Conservation (phyloP, 495 filamentous ascomycete species). For the Aspergillus steynii region DNA sequence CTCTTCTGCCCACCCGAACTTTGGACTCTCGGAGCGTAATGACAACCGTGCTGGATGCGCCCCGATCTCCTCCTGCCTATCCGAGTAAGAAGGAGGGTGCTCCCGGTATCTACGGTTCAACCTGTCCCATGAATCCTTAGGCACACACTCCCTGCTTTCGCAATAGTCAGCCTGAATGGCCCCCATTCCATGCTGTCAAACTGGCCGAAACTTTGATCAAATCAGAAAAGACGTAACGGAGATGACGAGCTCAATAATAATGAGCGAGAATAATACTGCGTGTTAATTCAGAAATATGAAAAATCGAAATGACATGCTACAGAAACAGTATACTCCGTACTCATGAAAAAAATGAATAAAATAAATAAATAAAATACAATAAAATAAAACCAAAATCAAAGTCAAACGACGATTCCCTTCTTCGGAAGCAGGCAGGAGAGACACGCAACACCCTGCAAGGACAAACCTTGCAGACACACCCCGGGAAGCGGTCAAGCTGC, state of each 20-base stretch:
- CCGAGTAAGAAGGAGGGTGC: background rate
- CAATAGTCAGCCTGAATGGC: background rate
- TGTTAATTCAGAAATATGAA: too few species aligned
- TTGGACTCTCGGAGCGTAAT: background rate
- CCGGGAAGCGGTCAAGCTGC: constrained; percentile 37
- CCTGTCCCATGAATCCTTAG: too few species aligned
- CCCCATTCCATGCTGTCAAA: background rate
- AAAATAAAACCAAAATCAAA: background rate
- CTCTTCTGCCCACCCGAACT: background rate
- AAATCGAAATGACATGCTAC: too few species aligned
- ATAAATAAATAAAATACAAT: background rate
- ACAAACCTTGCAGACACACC: constrained; percentile 34
- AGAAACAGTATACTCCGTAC: too few species aligned
- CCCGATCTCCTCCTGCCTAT: background rate
- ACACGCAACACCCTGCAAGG: constrained; percentile 27
- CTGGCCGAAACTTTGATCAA: too few species aligned
- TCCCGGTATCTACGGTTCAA: background rate
- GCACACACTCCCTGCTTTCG: too few species aligned
- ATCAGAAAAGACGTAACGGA: background rate
- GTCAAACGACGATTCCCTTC: background rate
- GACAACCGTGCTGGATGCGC: background rate
- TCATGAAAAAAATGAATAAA: too few species aligned
- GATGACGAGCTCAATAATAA: background rate
- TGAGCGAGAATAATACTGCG: background rate
- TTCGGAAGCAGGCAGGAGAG: background rate